Conservation (phyloP, 1,284 basidiomycete species). For the Wallemia ichthyophaga region DNA sequence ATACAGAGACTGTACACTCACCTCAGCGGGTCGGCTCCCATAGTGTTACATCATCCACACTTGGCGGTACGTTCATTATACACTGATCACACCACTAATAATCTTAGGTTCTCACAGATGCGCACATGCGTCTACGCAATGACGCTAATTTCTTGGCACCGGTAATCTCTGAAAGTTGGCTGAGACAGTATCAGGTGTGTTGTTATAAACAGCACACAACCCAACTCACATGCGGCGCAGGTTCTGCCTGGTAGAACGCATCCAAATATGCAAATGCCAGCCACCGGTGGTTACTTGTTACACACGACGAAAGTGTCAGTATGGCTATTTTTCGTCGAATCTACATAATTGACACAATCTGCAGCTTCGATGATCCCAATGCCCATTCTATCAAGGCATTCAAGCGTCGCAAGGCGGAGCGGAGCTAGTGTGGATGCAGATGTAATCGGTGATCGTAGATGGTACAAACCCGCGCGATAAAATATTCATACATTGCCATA, state of each 20-base stretch:
- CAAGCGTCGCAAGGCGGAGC: not conserved
- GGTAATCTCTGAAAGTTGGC: constrained; percentile 58
- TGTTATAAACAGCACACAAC: not conserved
- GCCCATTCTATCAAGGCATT: not conserved
- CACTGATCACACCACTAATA: no score
- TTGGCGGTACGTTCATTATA: constrained; percentile 26
- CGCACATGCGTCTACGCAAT: constrained; percentile 38
- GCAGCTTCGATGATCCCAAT: not conserved
- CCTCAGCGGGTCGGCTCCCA: constrained; percentile 51
- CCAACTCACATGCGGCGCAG: constrained; percentile 9
- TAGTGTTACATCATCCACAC: constrained; percentile 61
- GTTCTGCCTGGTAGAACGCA: constrained; percentile 83
- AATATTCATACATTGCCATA: no score
- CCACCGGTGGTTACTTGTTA: constrained; percentile 63
- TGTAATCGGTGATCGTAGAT: not conserved
- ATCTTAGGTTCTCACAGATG: constrained; percentile 37
- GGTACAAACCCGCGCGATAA: no score
- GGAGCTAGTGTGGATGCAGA: not conserved
- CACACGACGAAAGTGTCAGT: constrained; percentile 56
- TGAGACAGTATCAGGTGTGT: constrained; percentile 52
- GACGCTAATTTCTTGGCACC: constrained; percentile 42
- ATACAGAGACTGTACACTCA: constrained; percentile 41
- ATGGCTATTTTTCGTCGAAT: not conserved
- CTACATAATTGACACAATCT: not conserved
- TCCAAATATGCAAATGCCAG: constrained; percentile 73